Evolutionary conservation across 805 yeast species (phyloP), one percentile per base, ranked within the genome.

Genomic region (Kluyveromyces aestuarii): DNA sequence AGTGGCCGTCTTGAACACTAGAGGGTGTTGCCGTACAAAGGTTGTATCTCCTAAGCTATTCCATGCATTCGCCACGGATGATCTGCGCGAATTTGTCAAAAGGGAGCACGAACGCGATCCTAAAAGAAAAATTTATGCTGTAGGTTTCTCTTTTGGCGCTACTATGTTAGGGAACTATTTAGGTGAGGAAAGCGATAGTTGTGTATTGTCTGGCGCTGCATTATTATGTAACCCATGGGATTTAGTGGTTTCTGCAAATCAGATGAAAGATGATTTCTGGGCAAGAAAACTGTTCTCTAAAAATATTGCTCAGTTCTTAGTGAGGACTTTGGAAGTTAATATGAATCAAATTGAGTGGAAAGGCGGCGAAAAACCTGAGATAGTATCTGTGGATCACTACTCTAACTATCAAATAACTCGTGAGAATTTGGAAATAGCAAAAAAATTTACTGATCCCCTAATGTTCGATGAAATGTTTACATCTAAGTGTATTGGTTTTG

Each of bases 21-120:
- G 95, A 59, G 95, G 95, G 3, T 84, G 91, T 65, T 83, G 87
- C 30, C 74, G 87, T 59, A 82, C 87, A 18, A 81, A 81, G 52
- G 71, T 85, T 48, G 76, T 87, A 1, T 77, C 87, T 6, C 87
- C 87, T 6, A 76, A 77, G 54, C 61, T 84, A 19, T 84, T 80
- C 63, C 73, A 80, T 47, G 95, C 83, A 0, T 69, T 82, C 44
- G 79, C 84, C 66, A 84, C 90, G 7, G 79, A 75, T 52, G 95
- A 85, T 60, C 62, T 85, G 47, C 72, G 87, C 52, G 79, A 77
- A 58, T 72, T 81, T 48, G 67, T 84, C 46, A 71, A 74, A 46
- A 67, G 72, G 49, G 69, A 83, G 44, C 71, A 73, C 52, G 56
- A 60, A 35, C 71, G 71, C 47, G 79, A 77, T 69, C 88, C 89